Base-by-base conservation (phyloP, 2,329 filamentous ascomycete genomes). In the Apiospora arundinis region DNA sequence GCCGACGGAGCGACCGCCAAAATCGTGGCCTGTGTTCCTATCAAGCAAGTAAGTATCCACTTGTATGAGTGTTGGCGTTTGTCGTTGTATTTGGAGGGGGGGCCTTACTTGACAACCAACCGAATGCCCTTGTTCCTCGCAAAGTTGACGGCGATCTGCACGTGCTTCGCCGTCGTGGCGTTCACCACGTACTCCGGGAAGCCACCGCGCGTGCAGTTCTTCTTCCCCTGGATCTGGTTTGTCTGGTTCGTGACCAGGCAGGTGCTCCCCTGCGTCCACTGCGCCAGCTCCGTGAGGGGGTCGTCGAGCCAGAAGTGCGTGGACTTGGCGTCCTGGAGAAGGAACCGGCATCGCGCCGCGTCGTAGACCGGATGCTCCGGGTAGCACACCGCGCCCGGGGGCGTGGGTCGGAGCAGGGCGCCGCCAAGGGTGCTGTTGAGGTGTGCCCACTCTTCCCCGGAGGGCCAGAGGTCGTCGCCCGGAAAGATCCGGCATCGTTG, bases 1-100 rank as follows among this genome's bases (percentile, higher is more conserved):
- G 46, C 85, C 85, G 4, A 78, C 81, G 0, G 84, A 85, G 63
- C 85, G 84, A 6, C 84, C 85, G 49, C 79, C 79, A 71, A 85
- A 86, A 73, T 85, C 84, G 46, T 86, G 84, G 9, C 85, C 84
- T 2, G 85, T 85, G 68, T 84, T 85, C 18, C 56, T 63, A 18
- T 14, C 11, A 52, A 28, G 49, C 28, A 32, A 32, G 32, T 32
- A 32, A 32, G 32, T 32, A 32, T 32, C 32, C 32, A 32, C 32
- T 6, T 6, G 32, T 4, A 32, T 3, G 32, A 32, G 6, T 32
- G 32, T 32, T 6, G 32, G 32, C 6, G 6, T 32, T 32, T 6
- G 32, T 3, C 6, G 6, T 32, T 32, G 32, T 42, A 42, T 12
- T 45, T 45, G 42, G 2, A 16, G 9, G 12, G 40, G 9, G 40